Evolutionary conservation across 2,329 filamentous ascomycete genomes (phyloP), one percentile per base, ranked within the genome.

Genomic region (Emmonsiellopsis sp.): DNA sequence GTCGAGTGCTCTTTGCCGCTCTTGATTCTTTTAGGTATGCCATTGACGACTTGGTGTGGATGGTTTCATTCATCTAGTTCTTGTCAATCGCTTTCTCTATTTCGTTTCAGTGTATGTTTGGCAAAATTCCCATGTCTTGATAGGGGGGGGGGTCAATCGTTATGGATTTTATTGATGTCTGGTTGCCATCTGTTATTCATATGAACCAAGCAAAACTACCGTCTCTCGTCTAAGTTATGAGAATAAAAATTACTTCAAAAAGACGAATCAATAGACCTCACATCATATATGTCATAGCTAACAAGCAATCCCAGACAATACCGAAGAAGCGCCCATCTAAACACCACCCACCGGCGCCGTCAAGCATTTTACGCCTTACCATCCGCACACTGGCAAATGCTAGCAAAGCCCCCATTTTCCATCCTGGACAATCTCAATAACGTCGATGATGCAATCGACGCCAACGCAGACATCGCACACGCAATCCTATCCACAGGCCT

Each of bases 341-440:
- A 95, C 70, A 85, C 87, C 59, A 97, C 92, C 4, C 92, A 97
- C 69, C 79, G 91, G 15, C 85, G 93, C 20, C 84, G 94, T 31
- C 90, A 93, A 69, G 86, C 89, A 11, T 96, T 98, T 71, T 98
- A 97, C 69, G 87, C 90, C 7, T 78, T 98, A 5, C 89, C 92
- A 1, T 83, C 85, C 55, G 76, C 79, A 1, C 91, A 98, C 67
- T 93, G 89, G 84, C 81, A 87, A 63, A 79, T 95, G 65, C 80
- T 98, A 0, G 84, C 89, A 0, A 79, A 79, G 4, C 84, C 87
- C 0, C 92, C 91, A 0, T 94, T 97, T 74, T 87, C 83, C 54
- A 83, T 93, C 51, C 79, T 95, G 6, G 82, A 90, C 37, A 89
- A 84, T 0, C 80, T 98, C 37, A 81, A 86, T 59, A 80, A 79